Base-by-base conservation (phyloP, 176 grass and related monocot genomes). In the Ensete ventricosum region DNA sequence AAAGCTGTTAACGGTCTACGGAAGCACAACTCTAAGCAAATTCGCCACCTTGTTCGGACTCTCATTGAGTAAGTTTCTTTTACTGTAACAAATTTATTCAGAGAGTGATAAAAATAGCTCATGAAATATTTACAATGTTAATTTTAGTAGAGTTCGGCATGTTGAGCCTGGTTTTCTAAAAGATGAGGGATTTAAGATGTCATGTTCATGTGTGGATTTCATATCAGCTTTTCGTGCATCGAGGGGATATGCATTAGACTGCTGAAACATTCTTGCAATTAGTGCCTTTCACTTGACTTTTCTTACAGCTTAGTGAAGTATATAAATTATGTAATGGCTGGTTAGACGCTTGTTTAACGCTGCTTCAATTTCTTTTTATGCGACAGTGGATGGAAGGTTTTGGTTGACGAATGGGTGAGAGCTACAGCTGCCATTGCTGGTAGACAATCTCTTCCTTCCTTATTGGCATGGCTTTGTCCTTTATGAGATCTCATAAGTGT, bases 361-460 rank as follows among this genome's bases (percentile, higher is more conserved):
- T 49, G 14, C 2, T 73, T 73, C 19, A 9, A 16, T 43, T 43
- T n/a, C 1, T 54, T 69, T 62, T 52, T 62, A 11, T 25, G 23
- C 6, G 63, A n/a, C 80, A 92, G 90, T 75, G 79, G 82, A 73
- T 92, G 90, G 90, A 92, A 92, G 77, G 77, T 55, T 77, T 87
- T 86, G 84, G 87, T 89, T 54, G 87, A 92, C 16, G 80, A 87
- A 82, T 92, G 87, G 84, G 85, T 87, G 74, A 86, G 75, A 68
- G 81, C 73, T 72, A 70, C 77, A 16, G 82, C 85, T 26, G 65
- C 87, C 53, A 84, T 89, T 79, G 82, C 88, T 73, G 87, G 90
- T 89, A 79, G 67, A 24, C 64, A 53, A 81, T 69, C 74, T 52
- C 49, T 69, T 68, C 2, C 54, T 81, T 71, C 43, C 73, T 48